phyloP scores from a whole-genome alignment of 257 asterid genomes.

The Forsythia viridissima region DNA sequence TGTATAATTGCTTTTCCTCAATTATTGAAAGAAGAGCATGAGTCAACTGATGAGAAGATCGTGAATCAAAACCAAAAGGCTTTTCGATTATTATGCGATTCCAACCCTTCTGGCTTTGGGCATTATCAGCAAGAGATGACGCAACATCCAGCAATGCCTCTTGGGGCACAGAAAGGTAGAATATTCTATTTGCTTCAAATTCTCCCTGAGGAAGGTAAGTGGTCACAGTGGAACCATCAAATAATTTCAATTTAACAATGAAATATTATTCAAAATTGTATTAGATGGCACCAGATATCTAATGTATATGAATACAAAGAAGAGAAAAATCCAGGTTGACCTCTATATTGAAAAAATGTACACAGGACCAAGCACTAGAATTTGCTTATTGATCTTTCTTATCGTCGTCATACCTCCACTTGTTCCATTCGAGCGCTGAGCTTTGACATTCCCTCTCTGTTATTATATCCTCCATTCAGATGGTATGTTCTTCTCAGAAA shows the following conservation, averaged over 20 bases:
- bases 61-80: conserved; percentile 47
- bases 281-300: neutral
- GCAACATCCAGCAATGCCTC: conserved; percentile 50
- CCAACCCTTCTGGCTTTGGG: conserved; percentile 55
- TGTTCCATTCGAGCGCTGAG: conserved; percentile 45
- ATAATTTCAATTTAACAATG: neutral
- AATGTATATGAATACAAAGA: neutral
- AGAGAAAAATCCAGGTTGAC: conserved; percentile 4
- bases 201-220: conserved; percentile 36
- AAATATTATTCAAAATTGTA: neutral
- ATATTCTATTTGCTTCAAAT: conserved; percentile 47
- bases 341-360: neutral
- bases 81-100: conserved; percentile 53
- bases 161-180: conserved; percentile 57
- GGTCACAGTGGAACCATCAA: conserved; percentile 23
- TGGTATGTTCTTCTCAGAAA: conserved; percentile 44
- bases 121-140: conserved; percentile 40
- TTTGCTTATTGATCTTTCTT: neutral
- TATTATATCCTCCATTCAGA: conserved; percentile 50
- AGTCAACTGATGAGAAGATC: conserved; percentile 46
- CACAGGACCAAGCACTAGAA: neutral
- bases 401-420: conserved; percentile 38
- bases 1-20: conserved; percentile 49
- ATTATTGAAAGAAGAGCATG: conserved; percentile 38
- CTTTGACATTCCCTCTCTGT: conserved; percentile 51